Evolutionary conservation across 1,284 basidiomycete species (phyloP).

Genomic region (Rhodotorula mucilaginosa): DNA sequence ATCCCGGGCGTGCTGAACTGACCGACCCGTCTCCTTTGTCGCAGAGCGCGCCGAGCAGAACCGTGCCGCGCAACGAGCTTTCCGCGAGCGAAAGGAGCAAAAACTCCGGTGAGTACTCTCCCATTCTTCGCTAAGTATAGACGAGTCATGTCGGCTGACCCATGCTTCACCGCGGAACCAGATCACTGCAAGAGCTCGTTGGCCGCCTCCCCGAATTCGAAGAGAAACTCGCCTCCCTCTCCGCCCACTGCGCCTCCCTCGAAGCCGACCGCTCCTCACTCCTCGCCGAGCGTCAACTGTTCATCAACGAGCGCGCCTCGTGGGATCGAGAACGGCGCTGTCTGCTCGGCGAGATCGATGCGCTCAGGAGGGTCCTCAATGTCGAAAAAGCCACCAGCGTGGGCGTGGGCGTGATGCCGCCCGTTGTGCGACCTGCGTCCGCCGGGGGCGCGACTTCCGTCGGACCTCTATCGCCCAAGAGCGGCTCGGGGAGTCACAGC

Average conservation of each 20-base stretch:
- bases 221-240: neutral
- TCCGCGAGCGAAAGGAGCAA: constrained; percentile 39
- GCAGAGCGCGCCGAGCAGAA: constrained; percentile 37
- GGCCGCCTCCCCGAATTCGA: constrained; percentile 1
- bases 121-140: too few species aligned
- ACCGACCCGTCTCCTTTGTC: neutral
- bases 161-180: too few species aligned
- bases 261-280: neutral
- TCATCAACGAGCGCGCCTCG: neutral
- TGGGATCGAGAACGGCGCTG: constrained; percentile 12
- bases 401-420: neutral
- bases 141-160: too few species aligned
- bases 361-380: constrained; percentile 9
- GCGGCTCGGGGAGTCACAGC: too few species aligned
- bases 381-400: neutral
- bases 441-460: too few species aligned
- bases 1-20: neutral
- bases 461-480: too few species aligned
- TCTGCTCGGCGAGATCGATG: constrained; percentile 4
- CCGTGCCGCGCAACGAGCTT: constrained; percentile 36
- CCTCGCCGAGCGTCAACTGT: neutral
- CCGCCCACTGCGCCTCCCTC: constrained; percentile 5
- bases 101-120: constrained; percentile 12
- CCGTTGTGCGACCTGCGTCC: too few species aligned
- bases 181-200: constrained; percentile 10